phyloP scores from a whole-genome alignment of 306 rosid genomes.

The Calophaca sinica region DNA sequence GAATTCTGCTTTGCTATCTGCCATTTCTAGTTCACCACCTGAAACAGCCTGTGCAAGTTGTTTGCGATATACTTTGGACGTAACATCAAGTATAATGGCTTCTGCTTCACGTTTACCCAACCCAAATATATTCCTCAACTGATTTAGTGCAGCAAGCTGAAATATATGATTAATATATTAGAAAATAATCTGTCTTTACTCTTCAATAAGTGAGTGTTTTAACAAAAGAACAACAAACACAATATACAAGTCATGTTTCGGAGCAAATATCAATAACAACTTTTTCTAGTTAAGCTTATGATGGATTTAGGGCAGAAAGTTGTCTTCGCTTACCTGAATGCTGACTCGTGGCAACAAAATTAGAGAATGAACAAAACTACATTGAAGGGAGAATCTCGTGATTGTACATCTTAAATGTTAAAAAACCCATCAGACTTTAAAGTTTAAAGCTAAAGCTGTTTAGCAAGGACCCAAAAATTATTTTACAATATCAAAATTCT shows the following conservation, averaged over 20 bases:
- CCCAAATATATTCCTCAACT: conserved; percentile 90
- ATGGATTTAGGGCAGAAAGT: neutral
- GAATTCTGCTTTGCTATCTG: conserved; percentile 95
- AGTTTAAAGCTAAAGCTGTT: conserved; percentile 12
- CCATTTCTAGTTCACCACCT: conserved; percentile 77
- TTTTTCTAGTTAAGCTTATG: conserved; percentile 1
- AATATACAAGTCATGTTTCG: neutral
- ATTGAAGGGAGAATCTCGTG: neutral
- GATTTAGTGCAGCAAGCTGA: conserved; percentile 79
- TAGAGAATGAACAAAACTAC: neutral
- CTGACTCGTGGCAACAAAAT: neutral
- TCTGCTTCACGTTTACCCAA: conserved; percentile 91
- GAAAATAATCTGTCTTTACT: conserved; percentile 8
- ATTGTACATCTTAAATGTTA: neutral
- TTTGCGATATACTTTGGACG: conserved; percentile 83
- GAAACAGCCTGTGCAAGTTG: conserved; percentile 76
- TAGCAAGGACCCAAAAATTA: conserved; percentile 4
- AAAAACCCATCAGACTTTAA: neutral
- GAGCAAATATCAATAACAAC: neutral
- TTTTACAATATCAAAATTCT: conserved; percentile 11
- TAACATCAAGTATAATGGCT: conserved; percentile 72
- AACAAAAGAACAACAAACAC: conserved; percentile 1
- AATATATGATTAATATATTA: conserved; percentile 33
- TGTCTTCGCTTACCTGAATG: conserved; percentile 1
- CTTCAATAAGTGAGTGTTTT: conserved; percentile 11